Evolutionary conservation across 2,329 filamentous ascomycete genomes (phyloP).

Genomic region (Monilinia fructicola): DNA sequence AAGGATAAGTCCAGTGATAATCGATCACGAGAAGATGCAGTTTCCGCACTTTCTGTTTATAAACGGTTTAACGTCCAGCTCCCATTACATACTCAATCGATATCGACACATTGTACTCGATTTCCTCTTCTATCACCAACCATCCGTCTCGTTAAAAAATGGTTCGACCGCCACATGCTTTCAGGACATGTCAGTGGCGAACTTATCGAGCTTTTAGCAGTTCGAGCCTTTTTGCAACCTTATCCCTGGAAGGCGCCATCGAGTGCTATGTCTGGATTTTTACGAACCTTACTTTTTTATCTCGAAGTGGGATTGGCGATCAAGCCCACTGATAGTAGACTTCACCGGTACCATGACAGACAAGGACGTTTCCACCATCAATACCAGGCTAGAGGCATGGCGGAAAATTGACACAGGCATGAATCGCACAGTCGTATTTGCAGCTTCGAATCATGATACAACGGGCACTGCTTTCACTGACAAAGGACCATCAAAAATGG

Average conservation of each 20-base stretch:
- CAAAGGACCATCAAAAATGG: slow-evolving; percentile 72
- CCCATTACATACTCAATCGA: slow-evolving; percentile 77
- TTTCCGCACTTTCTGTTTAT: slow-evolving; percentile 66
- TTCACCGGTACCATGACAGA: slow-evolving; percentile 63
- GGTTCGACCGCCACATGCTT: slow-evolving; percentile 84
- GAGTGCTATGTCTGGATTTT: slow-evolving; percentile 74
- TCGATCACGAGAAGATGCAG: slow-evolving; percentile 65
- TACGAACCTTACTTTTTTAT: slow-evolving; percentile 76
- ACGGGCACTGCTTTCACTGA: slow-evolving; percentile 82
- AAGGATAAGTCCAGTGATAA: slow-evolving; percentile 70
- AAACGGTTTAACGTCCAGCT: slow-evolving; percentile 70
- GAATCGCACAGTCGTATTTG: slow-evolving; percentile 79
- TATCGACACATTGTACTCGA: slow-evolving; percentile 77
- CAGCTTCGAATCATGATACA: slow-evolving; percentile 73
- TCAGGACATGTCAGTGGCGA: slow-evolving; percentile 73
- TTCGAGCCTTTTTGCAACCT: slow-evolving; percentile 75
- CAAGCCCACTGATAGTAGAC: slow-evolving; percentile 79
- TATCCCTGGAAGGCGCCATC: slow-evolving; percentile 79
- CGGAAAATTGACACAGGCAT: slow-evolving; percentile 84
- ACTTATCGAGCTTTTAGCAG: slow-evolving; percentile 78
- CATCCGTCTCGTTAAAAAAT: slow-evolving; percentile 82
- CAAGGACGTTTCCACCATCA: slow-evolving; percentile 61
- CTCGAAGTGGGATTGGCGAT: slow-evolving; percentile 87
- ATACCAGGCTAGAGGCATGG: slow-evolving; percentile 77
- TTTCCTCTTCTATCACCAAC: slow-evolving; percentile 77